These are phyloP conservation scores for Amauroascus niger DNA, from an alignment of 2,329 filamentous ascomycete species.

Conservation along the genomic window DNA sequence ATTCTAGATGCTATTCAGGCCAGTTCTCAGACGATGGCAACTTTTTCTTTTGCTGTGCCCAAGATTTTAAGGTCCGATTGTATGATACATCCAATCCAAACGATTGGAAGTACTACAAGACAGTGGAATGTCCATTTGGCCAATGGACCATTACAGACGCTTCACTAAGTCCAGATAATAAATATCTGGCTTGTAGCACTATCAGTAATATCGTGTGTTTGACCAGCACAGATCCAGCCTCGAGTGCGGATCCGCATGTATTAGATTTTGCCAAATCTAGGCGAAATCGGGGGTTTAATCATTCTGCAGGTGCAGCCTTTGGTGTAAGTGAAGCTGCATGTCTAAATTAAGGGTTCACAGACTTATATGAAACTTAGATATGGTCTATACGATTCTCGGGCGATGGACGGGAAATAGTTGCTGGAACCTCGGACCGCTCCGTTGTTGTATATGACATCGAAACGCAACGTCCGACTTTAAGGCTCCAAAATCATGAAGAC, in stretches of 20 bases:
- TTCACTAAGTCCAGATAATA: constrained; percentile 81
- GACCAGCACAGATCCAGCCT: constrained; percentile 74
- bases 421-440: constrained; percentile 67
- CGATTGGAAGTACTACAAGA: constrained; percentile 93
- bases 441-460: constrained; percentile 93
- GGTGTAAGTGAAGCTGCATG: constrained; percentile 32
- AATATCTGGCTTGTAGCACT: constrained; percentile 81
- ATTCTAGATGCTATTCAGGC: constrained; percentile 80
- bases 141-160: constrained; percentile 97
- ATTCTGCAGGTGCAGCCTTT: constrained; percentile 32
- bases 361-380: constrained; percentile 42
- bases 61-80: constrained; percentile 92
- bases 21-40: constrained; percentile 96
- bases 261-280: constrained; percentile 57
- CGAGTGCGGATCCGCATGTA: constrained; percentile 66
- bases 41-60: constrained; percentile 87
- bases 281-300: constrained; percentile 26
- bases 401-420: constrained; percentile 81
- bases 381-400: constrained; percentile 91
- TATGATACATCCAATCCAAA: constrained; percentile 96
- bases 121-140: constrained; percentile 71
- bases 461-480: constrained; percentile 61
- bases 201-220: constrained; percentile 77
- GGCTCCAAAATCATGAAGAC: constrained; percentile 66
- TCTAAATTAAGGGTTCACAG: neutral